These are phyloP conservation scores for Hygrophila difformis DNA, from an alignment of 257 asterid species.

Conservation along the genomic window DNA sequence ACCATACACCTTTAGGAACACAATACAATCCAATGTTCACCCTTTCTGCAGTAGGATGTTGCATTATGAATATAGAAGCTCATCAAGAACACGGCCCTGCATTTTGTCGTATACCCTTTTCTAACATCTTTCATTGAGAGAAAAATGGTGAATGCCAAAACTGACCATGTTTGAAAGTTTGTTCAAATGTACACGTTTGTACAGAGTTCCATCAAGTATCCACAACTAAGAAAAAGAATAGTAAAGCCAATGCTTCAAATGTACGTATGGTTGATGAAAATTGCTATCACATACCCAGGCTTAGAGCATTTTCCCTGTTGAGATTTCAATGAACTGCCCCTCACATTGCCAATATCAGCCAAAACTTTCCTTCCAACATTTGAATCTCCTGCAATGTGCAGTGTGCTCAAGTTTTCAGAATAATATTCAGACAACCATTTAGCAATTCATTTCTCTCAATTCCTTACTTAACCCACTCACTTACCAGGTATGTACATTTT, in stretches of 20 bases:
- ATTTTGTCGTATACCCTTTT: constrained; percentile 1
- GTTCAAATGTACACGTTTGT: neutral
- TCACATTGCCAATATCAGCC: constrained; percentile 73
- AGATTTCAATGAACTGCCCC: constrained; percentile 29
- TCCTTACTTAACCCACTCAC: constrained; percentile 8
- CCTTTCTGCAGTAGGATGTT: constrained; percentile 21
- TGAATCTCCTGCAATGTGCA: constrained; percentile 35
- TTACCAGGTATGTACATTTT: constrained; percentile 37
- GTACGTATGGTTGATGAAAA: neutral
- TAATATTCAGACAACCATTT: constrained; percentile 2
- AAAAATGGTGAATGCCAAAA: constrained; percentile 5
- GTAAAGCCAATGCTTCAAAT: constrained; percentile 1
- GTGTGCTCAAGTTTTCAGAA: constrained; percentile 15
- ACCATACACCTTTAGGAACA: constrained; percentile 20
- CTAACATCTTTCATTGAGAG: neutral
- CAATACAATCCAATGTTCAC: constrained; percentile 15
- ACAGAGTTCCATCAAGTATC: neutral
- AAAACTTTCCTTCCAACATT: constrained; percentile 53
- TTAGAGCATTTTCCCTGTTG: constrained; percentile 29
- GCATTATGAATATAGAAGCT: constrained; percentile 15
- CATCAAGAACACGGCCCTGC: neutral
- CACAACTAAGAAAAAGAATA: neutral
- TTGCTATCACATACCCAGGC: constrained; percentile 37
- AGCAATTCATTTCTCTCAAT: neutral
- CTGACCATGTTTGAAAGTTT: constrained; percentile 7